A percentile compares a stretch with the other conserved stretches of the same genome.
These are phyloP conservation scores for Ensete ventricosum DNA, from an alignment of 176 grass and related monocot species.

Conservation along the genomic window DNA sequence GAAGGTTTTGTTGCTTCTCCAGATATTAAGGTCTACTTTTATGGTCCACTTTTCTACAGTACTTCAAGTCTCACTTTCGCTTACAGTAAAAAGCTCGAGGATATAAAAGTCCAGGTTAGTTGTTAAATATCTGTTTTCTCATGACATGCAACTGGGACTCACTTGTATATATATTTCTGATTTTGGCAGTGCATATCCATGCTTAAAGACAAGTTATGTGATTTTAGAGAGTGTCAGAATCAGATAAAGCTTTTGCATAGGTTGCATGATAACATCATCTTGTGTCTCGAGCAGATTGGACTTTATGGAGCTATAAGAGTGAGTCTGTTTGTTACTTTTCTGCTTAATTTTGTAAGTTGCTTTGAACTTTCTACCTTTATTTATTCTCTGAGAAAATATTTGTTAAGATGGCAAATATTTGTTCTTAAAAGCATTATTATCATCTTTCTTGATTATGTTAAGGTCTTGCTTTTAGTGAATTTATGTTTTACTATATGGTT, in stretches of 20 bases:
- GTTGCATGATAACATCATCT: constrained; percentile 68
- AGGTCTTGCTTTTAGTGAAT: no score
- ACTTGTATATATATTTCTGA: constrained; percentile 8
- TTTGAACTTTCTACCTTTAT: neutral
- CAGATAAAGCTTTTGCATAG: constrained; percentile 56
- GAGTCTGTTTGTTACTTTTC: constrained; percentile 23
- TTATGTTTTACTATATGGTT: no score
- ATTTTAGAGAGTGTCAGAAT: constrained; percentile 58
- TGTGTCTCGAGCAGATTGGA: constrained; percentile 84
- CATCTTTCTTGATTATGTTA: no score
- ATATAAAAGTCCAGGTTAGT: constrained; percentile 52
- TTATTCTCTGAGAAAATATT: neutral
- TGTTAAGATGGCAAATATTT: no score
- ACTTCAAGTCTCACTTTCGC: constrained; percentile 26
- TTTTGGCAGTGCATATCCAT: constrained; percentile 45
- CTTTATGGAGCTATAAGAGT: constrained; percentile 58
- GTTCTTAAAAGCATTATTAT: no score
- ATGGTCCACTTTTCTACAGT: constrained; percentile 38
- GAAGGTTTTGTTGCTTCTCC: constrained; percentile 77
- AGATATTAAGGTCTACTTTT: constrained; percentile 51
- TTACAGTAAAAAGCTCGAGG: constrained; percentile 49
- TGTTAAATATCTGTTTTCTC: constrained; percentile 16
- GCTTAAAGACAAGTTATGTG: constrained; percentile 42
- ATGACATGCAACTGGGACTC: neutral
- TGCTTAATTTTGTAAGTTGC: neutral